A percentile compares a stretch with the other conserved stretches of the same genome.
Conservation (phyloP, 1,284 basidiomycete species). For the Ganoderma meredithae region DNA sequence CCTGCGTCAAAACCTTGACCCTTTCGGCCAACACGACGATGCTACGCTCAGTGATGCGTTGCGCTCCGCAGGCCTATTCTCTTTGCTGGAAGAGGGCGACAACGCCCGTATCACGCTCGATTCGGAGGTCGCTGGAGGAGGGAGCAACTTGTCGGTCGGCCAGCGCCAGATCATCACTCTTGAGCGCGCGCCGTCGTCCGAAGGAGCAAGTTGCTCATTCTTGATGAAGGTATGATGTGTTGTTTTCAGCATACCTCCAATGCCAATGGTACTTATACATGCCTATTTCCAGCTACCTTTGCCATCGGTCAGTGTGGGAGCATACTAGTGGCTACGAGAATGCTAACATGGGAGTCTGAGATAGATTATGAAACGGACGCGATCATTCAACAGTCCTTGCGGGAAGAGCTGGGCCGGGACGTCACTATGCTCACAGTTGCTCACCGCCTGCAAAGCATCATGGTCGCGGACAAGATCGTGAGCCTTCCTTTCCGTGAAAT, state of each 20-base stretch:
- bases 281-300: conserved; percentile 51
- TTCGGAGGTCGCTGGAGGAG: conserved; percentile 43
- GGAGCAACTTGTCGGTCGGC: conserved; percentile 52
- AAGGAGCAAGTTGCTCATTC: conserved; percentile 44
- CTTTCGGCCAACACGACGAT: conserved; percentile 62
- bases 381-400: conserved; percentile 52
- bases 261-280: not conserved
- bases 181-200: conserved; percentile 44
- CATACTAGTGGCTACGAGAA: not conserved
- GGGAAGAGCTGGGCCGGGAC: conserved; percentile 56
- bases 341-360: not conserved
- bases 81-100: conserved; percentile 38
- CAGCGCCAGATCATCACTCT: conserved; percentile 43
- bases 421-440: conserved; percentile 70
- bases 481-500: conserved; percentile 18
- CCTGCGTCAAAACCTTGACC: conserved; percentile 49
- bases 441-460: conserved; percentile 74
- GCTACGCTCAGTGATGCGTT: conserved; percentile 44
- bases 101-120: conserved; percentile 45
- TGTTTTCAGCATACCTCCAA: not conserved
- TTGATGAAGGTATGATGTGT: conserved; percentile 42
- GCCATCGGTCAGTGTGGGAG: conserved; percentile 51
- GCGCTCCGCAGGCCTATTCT: conserved; percentile 43
- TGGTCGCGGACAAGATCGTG: conserved; percentile 56
- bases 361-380: conserved; percentile 35